Conservation (phyloP, 805 yeast species). For the Candida maesae region DNA sequence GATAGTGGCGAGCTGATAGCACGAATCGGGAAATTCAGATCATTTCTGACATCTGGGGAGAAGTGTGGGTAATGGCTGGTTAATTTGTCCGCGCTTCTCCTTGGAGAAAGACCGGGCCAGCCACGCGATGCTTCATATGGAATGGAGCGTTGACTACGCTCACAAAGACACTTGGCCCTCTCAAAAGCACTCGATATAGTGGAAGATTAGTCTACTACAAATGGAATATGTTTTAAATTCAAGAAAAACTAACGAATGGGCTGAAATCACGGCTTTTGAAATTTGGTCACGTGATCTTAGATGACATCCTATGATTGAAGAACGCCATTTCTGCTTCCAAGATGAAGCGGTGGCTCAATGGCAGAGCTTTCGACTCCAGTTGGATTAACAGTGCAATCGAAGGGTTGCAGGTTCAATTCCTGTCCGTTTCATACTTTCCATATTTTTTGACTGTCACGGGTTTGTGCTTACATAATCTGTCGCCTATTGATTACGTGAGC, state of each 20-base stretch:
- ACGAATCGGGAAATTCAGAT: constrained; percentile 2
- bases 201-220: too few relatives aligned
- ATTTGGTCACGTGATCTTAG: neutral
- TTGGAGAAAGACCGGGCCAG: neutral
- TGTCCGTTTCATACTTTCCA: constrained; percentile 63
- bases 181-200: too few relatives aligned
- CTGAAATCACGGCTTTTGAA: too few relatives aligned
- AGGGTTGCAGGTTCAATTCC: constrained; percentile 88
- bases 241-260: too few relatives aligned
- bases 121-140: too few relatives aligned
- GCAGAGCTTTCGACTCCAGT: constrained; percentile 78
- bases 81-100: constrained; percentile 3
- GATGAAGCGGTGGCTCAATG: constrained; percentile 74
- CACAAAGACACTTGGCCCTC: too few relatives aligned
- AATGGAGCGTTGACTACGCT: too few relatives aligned
- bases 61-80: constrained; percentile 4
- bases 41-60: neutral
- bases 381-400: constrained; percentile 48
- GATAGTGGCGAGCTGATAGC: constrained; percentile 4
- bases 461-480: too few relatives aligned
- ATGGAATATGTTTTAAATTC: too few relatives aligned
- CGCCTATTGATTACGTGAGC: neutral
- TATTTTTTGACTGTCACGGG: too few relatives aligned
- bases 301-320: neutral
- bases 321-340: too few relatives aligned